phyloP scores from a whole-genome alignment of 108 stramenopile species.

The Cyclotella atomus region DNA sequence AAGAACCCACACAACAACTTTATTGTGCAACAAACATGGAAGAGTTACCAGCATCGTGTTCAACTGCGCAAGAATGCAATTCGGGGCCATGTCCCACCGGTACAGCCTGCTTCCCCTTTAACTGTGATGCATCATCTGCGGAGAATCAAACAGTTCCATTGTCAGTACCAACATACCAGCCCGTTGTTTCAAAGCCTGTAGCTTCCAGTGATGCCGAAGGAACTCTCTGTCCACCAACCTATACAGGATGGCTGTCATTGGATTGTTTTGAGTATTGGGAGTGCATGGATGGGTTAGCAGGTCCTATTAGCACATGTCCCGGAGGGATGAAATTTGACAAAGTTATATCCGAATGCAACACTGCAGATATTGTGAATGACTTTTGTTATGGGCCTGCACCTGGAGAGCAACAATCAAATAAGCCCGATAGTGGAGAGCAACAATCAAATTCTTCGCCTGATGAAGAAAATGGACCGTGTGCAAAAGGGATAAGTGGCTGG shows the following conservation, averaged over 20 bases:
- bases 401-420: not conserved
- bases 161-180: not conserved
- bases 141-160: not conserved
- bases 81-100: constrained; percentile 20
- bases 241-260: constrained; percentile 18
- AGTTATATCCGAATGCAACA: not conserved
- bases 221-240: constrained; percentile 9
- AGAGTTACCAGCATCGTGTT: constrained; percentile 20
- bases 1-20: constrained; percentile 3
- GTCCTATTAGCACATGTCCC: not conserved
- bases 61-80: constrained; percentile 20
- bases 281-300: constrained; percentile 19
- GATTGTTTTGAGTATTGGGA: constrained; percentile 31
- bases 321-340: constrained; percentile 15
- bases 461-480: constrained; percentile 1
- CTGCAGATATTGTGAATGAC: constrained; percentile 6
- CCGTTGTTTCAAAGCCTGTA: not conserved
- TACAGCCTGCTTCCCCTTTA: constrained; percentile 37
- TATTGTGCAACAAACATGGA: constrained; percentile 15
- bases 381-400: constrained; percentile 32
- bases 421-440: not conserved
- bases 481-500: constrained; percentile 16
- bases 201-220: not conserved
- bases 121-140: constrained; percentile 2
- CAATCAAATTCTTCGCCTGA: not conserved